Evolutionary conservation across 2,329 filamentous ascomycete species (phyloP).

Genomic region (Talaromyces funiculosus): DNA sequence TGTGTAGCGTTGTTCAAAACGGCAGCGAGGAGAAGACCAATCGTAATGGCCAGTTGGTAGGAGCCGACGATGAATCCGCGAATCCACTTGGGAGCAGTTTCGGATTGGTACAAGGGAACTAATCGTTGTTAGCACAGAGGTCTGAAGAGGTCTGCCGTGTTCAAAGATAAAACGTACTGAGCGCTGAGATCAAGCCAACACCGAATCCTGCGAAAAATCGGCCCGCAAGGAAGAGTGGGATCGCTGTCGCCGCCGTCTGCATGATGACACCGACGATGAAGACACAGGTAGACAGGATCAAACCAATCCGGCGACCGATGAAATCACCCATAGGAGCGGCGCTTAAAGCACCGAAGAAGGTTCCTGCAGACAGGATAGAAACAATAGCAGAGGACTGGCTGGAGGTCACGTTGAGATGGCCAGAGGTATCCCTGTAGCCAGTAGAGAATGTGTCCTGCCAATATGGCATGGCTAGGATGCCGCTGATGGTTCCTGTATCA

Average conservation of each 20-base stretch:
- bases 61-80: conserved; percentile 68
- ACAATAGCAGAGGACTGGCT: conserved; percentile 69
- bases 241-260: conserved; percentile 61
- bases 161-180: conserved; percentile 33
- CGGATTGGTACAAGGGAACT: conserved; percentile 75
- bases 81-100: conserved; percentile 70
- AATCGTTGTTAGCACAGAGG: neutral
- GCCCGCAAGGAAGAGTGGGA: conserved; percentile 51
- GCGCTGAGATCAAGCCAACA: conserved; percentile 54
- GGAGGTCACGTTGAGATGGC: conserved; percentile 45
- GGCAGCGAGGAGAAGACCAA: conserved; percentile 54
- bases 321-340: conserved; percentile 66
- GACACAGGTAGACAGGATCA: conserved; percentile 64
- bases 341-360: conserved; percentile 65
- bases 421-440: conserved; percentile 9
- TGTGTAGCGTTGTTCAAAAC: conserved; percentile 63
- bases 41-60: conserved; percentile 71
- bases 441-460: conserved; percentile 4
- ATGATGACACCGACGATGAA: conserved; percentile 62
- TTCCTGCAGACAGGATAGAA: conserved; percentile 76
- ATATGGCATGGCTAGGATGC: neutral
- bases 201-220: conserved; percentile 60
- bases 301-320: conserved; percentile 63
- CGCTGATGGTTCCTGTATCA: conserved; percentile 12
- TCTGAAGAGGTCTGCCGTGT: too few relatives aligned